These are phyloP conservation scores for Eimeria falciformis DNA, from an alignment of 169 alveolate species.

Conservation along the genomic window DNA sequence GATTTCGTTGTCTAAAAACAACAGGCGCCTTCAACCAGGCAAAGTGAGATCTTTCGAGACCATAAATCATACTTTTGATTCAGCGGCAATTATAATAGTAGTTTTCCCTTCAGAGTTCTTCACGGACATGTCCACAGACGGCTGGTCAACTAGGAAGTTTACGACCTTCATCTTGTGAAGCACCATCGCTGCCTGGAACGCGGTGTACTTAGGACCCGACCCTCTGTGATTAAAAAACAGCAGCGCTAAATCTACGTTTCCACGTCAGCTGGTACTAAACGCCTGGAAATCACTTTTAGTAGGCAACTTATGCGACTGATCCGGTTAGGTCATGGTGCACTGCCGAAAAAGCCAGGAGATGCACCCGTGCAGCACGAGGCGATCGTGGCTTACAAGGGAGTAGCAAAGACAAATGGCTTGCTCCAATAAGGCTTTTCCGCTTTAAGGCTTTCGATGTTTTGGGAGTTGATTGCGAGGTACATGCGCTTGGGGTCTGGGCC, in stretches of 20 bases:
- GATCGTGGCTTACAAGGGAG: slow-evolving; percentile 60
- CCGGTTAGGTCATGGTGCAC: neutral
- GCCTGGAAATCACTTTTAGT: neutral
- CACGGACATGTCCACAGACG: slow-evolving; percentile 73
- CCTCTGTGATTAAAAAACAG: slow-evolving; percentile 67
- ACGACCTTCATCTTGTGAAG: slow-evolving; percentile 75
- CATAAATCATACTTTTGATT: slow-evolving; percentile 33
- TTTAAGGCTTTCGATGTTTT: slow-evolving; percentile 72
- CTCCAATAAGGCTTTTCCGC: slow-evolving; percentile 76
- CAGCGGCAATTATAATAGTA: slow-evolving; percentile 65
- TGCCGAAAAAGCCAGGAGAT: neutral
- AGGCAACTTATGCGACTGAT: neutral
- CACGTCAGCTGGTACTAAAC: no score
- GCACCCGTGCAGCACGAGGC: neutral
- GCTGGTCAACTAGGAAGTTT: slow-evolving; percentile 68
- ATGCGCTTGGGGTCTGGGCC: slow-evolving; percentile 79
- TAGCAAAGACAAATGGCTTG: slow-evolving; percentile 70
- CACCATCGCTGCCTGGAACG: slow-evolving; percentile 77
- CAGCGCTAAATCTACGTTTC: neutral
- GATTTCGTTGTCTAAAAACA: no score
- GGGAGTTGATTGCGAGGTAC: slow-evolving; percentile 77
- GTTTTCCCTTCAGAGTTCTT: slow-evolving; percentile 66
- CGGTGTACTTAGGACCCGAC: slow-evolving; percentile 76
- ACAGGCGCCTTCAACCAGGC: no score
- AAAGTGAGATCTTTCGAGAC: neutral